These are phyloP conservation scores for Kalmusia sp. DNA, from an alignment of 2,329 filamentous ascomycete species.

Conservation along the genomic window DNA sequence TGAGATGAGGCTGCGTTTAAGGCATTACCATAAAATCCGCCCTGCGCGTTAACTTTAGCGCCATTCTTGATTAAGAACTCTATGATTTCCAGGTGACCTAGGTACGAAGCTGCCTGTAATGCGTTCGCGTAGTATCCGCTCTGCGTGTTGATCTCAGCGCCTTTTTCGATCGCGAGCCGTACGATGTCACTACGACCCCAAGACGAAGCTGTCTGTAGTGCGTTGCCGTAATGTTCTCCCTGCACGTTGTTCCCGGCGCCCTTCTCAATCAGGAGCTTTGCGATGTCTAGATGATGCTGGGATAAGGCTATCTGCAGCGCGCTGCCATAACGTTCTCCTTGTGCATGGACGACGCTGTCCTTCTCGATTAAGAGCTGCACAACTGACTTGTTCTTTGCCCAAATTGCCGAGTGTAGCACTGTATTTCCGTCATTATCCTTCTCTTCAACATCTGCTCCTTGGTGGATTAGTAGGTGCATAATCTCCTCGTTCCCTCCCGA, in stretches of 20 bases:
- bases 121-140: too few relatives aligned
- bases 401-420: constrained; percentile 2
- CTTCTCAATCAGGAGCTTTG: background rate
- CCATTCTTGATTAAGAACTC: too few relatives aligned
- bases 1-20: too few relatives aligned
- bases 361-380: background rate
- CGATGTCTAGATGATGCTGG: background rate
- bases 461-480: background rate
- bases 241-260: background rate
- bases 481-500: too few relatives aligned
- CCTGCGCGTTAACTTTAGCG: too few relatives aligned
- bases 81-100: too few relatives aligned
- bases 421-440: constrained; percentile 5
- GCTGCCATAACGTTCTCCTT: background rate
- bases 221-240: background rate
- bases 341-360: background rate
- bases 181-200: too few relatives aligned
- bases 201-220: too few relatives aligned
- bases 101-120: too few relatives aligned
- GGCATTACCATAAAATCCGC: too few relatives aligned
- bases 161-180: too few relatives aligned
- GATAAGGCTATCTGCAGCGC: background rate
- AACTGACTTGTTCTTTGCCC: background rate
- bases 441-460: constrained; percentile 1
- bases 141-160: too few relatives aligned